Evolutionary conservation across 352 stramenopile species (phyloP), one percentile per base, ranked within the genome.

Genomic region (Phytophthora sp.): DNA sequence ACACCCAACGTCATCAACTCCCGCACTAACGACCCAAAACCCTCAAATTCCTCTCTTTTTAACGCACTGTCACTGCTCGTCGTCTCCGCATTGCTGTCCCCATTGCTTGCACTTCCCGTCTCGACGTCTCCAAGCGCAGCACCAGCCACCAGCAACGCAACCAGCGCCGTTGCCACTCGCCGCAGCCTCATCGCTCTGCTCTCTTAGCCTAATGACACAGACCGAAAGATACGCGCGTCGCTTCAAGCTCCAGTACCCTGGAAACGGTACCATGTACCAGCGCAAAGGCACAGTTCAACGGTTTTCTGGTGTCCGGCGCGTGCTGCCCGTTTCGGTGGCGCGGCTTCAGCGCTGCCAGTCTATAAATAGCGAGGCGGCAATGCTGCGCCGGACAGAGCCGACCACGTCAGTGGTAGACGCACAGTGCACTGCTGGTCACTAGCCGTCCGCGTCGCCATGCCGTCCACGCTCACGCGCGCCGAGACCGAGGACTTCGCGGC

Each of bases 401-500:
- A 43, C n/a, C n/a, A 43, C 35, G 35, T 43, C 35, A 43, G 35
- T 24, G 35, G 31, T 18, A 43, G n/a, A n/a, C 17, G 17, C 35
- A 38, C 6, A 42, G 20, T 35, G 35, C 30, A 53, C 34, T 62
- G 23, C 39, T 66, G 32, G 54, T 60, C 54, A 62, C 37, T 64
- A 52, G 18, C 37, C 9, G 9, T 28, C 27, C 28, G 20, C 28
- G 35, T 43, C 44, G 56, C 57, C 48, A 66, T 74, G 66, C 24
- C 58, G n/a, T 66, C 72, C 15, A 71, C 66, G 28, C 74, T 91
- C 23, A 87, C 79, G 12, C 51, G 69, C 27, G 82, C 77, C 27
- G 82, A 91, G 60, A 79, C 60, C 7, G 82, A 87, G 51, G 82
- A 91, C 71, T 91, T 91, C 35, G 82, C 77, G 13, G 67, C 72